Evolutionary conservation across 2,329 filamentous ascomycete species (phyloP), one percentile per base, ranked within the genome.

Genomic region (Rhynchosporium secalis): DNA sequence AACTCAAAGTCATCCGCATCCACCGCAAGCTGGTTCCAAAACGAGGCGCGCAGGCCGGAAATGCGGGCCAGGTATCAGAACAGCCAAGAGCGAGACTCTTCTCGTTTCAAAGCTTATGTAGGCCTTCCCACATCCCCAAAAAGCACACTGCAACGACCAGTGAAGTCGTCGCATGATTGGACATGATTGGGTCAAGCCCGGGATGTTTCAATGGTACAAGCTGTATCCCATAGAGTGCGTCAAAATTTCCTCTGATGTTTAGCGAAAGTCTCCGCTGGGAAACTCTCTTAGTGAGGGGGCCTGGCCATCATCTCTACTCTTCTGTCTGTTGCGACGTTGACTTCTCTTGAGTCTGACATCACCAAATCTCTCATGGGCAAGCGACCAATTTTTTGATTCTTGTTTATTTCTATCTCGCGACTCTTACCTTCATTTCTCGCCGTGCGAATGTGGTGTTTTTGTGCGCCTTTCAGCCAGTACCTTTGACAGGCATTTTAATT

Each of bases 401-500:
- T 47, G 46, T 60, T 58, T 52, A 36, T 62, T 64, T 56, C 49
- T 52, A 46, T 56, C 31, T 48, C 56, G 48, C 51, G 33, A 10
- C 48, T 49, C 60, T 51, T 58, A 33, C 48, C 55, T 64, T 64
- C 49, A 31, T 68, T 67, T 63, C 58, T 68, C 59, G 48, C 59
- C 13, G 58, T 33, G 41, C 60, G 33, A 57, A 46, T 28, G 52
- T 63, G 43, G 10, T 58, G 63, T 58, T 65, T 57, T 66, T 61
- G 8, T 58, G 59, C 47, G 52, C 40, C 15, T 46, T 36, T 20
- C 20, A 20, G 20, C 20, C 59, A 51, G 65, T 58, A 63, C 68
- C 70, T 72, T 71, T 69, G 70, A 72, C 46, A 72, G 70, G 69
- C 49, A 62, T 28, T 2, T 58, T 62, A 63, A 61, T 60, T 65